A percentile compares a stretch with the other conserved stretches of the same genome.
Evolutionary conservation across 768 basidiomycete species (phyloP).

Genomic region (Lactarius vividus): DNA sequence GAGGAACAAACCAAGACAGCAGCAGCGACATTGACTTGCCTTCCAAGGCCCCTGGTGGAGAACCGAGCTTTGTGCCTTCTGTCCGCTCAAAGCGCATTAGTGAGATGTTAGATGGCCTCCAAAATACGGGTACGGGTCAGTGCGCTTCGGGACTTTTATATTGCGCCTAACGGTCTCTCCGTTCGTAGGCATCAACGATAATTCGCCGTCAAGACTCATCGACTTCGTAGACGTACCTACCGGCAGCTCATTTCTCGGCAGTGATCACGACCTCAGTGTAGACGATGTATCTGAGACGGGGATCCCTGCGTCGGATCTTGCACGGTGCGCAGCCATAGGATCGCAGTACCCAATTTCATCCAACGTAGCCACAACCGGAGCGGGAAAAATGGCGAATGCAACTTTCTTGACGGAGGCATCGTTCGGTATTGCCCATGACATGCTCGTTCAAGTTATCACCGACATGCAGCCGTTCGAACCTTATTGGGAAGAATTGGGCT

Average conservation of each 20-base stretch:
- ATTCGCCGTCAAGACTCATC: slow-evolving; percentile 56
- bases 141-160: slow-evolving; percentile 10
- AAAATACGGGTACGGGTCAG: slow-evolving; percentile 56
- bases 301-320: slow-evolving; percentile 9
- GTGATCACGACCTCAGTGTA: slow-evolving; percentile 29
- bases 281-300: slow-evolving; percentile 32
- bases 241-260: slow-evolving; percentile 44
- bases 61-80: slow-evolving; percentile 47
- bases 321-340: slow-evolving; percentile 24
- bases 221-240: slow-evolving; percentile 42
- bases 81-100: slow-evolving; percentile 77
- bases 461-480: slow-evolving; percentile 94
- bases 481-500: slow-evolving; percentile 79
- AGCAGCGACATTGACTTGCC: slow-evolving; percentile 33
- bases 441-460: slow-evolving; percentile 87
- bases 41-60: slow-evolving; percentile 23
- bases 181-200: slow-evolving; percentile 38
- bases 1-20: slow-evolving; percentile 41
- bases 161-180: not conserved
- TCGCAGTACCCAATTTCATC: slow-evolving; percentile 34
- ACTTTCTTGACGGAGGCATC: slow-evolving; percentile 95
- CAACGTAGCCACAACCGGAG: slow-evolving; percentile 3
- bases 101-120: slow-evolving; percentile 73
- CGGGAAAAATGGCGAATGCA: slow-evolving; percentile 38
- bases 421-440: slow-evolving; percentile 91